Evolutionary conservation across 306 rosid genomes (phyloP).

Genomic region (Quercus engelmannii): DNA sequence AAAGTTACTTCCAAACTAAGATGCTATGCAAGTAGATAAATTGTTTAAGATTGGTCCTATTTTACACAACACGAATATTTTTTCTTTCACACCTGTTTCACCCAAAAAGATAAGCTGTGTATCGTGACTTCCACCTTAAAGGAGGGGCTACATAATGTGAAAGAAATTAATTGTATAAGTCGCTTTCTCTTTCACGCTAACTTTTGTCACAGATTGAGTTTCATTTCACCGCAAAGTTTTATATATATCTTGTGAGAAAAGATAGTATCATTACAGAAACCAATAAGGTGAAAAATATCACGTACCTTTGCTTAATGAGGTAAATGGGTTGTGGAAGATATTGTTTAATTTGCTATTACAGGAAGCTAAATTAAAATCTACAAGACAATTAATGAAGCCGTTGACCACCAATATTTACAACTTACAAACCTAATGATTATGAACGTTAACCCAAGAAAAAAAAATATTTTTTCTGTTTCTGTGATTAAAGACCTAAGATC

Average conservation of each 20-base stretch:
- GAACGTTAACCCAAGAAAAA: neutral
- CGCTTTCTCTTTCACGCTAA: no score
- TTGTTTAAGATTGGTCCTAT: neutral
- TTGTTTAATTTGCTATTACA: neutral
- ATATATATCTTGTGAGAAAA: no score
- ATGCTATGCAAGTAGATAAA: conserved; percentile 24
- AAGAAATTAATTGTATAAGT: no score
- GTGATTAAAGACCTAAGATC: conserved; percentile 24
- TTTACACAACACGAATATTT: no score
- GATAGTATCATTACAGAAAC: no score
- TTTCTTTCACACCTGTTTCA: no score
- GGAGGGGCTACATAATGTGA: no score
- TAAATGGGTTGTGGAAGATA: neutral
- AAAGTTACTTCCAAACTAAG: conserved; percentile 46
- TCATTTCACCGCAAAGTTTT: no score
- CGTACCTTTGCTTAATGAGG: conserved; percentile 8
- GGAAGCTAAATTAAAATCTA: neutral
- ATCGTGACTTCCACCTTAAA: no score
- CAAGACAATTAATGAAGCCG: conserved; percentile 17
- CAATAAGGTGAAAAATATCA: no score
- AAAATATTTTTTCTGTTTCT: neutral
- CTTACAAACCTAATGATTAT: conserved; percentile 28
- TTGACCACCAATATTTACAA: conserved; percentile 31
- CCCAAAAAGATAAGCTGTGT: no score
- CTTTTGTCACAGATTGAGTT: no score